A percentile compares a stretch with the other conserved stretches of the same genome.
Conservation (phyloP, 768 basidiomycete species). For the Leccinum subgranulosum region DNA sequence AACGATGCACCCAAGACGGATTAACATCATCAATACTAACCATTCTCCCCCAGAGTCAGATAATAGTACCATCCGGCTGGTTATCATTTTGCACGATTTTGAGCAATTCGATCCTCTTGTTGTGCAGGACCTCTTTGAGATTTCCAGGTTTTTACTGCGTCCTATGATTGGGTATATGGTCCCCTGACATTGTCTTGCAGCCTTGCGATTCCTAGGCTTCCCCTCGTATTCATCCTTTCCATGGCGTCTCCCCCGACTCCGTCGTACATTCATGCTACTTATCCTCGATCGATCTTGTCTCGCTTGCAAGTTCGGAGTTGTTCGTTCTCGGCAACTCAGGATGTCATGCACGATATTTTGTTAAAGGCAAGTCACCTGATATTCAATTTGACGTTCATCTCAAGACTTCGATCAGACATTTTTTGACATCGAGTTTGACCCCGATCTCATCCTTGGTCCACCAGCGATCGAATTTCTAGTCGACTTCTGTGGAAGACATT, state of each 20-base stretch:
- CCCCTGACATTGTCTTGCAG: slow-evolving; percentile 33
- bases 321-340: slow-evolving; percentile 45
- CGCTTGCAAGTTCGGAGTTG: slow-evolving; percentile 54
- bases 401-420: slow-evolving; percentile 45
- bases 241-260: slow-evolving; percentile 54
- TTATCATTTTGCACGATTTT: slow-evolving; percentile 69
- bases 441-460: slow-evolving; percentile 61
- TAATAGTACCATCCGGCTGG: slow-evolving; percentile 37
- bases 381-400: background rate
- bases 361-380: slow-evolving; percentile 41
- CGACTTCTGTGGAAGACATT: slow-evolving; percentile 56
- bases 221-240: slow-evolving; percentile 62
- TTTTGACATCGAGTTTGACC: slow-evolving; percentile 60
- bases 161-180: background rate
- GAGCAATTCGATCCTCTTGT: slow-evolving; percentile 64
- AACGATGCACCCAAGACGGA: slow-evolving; percentile 13
- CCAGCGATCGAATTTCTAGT: slow-evolving; percentile 49
- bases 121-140: slow-evolving; percentile 66
- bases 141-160: slow-evolving; percentile 54
- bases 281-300: slow-evolving; percentile 57
- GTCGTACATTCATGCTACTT: slow-evolving; percentile 57
- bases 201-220: slow-evolving; percentile 49
- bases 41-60: slow-evolving; percentile 7
- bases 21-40: background rate
- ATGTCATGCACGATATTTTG: slow-evolving; percentile 52